phyloP scores from a whole-genome alignment of 805 yeast genomes.

The Teunomyces panamensis region DNA sequence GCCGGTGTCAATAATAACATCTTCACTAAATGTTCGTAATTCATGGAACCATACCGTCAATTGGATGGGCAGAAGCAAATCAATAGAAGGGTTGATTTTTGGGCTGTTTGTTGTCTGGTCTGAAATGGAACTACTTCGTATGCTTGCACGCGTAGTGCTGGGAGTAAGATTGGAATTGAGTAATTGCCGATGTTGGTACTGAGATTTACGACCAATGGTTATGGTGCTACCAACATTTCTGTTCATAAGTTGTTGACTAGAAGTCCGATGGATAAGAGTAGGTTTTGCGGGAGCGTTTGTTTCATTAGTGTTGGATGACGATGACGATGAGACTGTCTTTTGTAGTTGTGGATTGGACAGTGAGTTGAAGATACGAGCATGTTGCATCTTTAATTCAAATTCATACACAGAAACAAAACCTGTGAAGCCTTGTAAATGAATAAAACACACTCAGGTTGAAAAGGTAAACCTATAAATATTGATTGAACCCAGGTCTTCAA shows the following conservation, averaged over 20 bases:
- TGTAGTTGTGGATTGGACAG: not conserved
- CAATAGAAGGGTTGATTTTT: not conserved
- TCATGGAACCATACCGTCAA: constrained; percentile 69
- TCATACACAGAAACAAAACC: not conserved
- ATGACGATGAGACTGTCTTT: not conserved
- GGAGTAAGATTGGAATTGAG: constrained; percentile 2
- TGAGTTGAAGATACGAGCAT: constrained; percentile 23
- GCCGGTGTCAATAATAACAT: constrained; percentile 60
- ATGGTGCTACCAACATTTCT: constrained; percentile 22
- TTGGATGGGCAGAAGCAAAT: constrained; percentile 27
- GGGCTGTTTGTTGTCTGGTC: not conserved
- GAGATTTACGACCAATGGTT: constrained; percentile 1
- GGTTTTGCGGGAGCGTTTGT: constrained; percentile 4
- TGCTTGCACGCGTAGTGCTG: not conserved
- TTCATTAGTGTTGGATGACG: constrained; percentile 7
- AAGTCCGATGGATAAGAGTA: not conserved
- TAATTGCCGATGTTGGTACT: constrained; percentile 1
- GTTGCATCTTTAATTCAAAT: constrained; percentile 22
- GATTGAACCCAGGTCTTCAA: no score
- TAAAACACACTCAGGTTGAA: no score
- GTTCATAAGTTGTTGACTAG: constrained; percentile 11
- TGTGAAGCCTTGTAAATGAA: no score
- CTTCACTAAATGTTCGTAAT: constrained; percentile 50
- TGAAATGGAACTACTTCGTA: constrained; percentile 2
- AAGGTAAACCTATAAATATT: no score